These are phyloP conservation scores for Sporothrix inflata DNA, from an alignment of 2,329 filamentous ascomycete genomes.

Conservation along the genomic window DNA sequence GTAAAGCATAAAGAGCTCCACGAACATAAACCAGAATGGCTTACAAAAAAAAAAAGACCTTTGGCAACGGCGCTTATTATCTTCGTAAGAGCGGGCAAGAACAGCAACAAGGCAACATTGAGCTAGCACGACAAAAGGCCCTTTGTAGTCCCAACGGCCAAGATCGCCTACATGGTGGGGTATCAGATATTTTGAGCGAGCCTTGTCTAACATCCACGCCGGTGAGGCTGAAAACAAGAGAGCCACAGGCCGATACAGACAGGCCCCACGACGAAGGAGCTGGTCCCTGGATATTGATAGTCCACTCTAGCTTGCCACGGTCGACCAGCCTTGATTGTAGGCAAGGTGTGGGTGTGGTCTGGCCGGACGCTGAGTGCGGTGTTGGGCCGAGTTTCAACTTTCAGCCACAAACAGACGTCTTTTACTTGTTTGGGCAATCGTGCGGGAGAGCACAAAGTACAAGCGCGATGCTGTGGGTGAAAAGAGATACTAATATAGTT, in stretches of 20 bases:
- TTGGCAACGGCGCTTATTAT: background rate
- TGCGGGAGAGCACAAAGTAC: background rate
- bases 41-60: background rate
- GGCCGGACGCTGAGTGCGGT: background rate
- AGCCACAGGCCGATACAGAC: background rate
- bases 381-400: background rate
- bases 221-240: background rate
- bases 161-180: background rate
- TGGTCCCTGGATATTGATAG: background rate
- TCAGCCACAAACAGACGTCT: conserved; percentile 14
- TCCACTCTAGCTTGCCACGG: background rate
- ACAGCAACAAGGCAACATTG: background rate
- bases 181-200: background rate
- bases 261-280: background rate
- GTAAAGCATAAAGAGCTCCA: background rate
- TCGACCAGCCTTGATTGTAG: background rate
- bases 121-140: background rate
- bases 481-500: background rate
- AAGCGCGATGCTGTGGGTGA: background rate
- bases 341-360: background rate
- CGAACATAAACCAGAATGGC: background rate
- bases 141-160: background rate
- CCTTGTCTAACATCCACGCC: background rate
- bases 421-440: background rate
- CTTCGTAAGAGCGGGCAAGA: background rate